phyloP scores from a whole-genome alignment of 768 basidiomycete species.

The Xerocomus potaroensis region DNA sequence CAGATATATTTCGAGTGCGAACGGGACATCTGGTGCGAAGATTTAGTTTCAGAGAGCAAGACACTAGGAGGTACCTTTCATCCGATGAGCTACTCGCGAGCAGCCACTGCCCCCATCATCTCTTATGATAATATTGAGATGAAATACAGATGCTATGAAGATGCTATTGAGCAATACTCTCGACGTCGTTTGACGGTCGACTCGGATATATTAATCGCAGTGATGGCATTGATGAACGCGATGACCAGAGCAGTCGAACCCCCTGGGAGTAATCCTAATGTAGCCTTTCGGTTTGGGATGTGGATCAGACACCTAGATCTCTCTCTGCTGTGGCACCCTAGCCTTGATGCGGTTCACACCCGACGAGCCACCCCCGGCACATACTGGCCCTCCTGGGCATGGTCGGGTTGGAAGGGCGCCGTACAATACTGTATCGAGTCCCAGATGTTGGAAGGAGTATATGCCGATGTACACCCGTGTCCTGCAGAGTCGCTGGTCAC shows the following conservation, averaged over 20 bases:
- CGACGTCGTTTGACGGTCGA: conserved; percentile 9
- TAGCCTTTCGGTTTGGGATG: conserved; percentile 12
- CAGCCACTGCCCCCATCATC: background rate
- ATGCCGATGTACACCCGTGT: background rate
- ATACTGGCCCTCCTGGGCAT: conserved; percentile 24
- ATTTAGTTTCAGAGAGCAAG: conserved; percentile 17
- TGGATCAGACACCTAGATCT: conserved; percentile 11
- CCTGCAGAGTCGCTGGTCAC: conserved; percentile 19
- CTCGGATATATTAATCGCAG: conserved; percentile 14
- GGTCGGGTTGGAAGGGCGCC: conserved; percentile 24
- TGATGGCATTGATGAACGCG: conserved; percentile 7
- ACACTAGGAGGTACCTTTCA: background rate
- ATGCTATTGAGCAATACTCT: conserved; percentile 10
- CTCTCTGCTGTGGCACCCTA: conserved; percentile 24
- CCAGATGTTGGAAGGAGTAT: background rate
- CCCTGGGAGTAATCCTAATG: background rate
- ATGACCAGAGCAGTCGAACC: background rate
- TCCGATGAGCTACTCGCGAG: conserved; percentile 4
- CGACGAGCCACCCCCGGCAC: conserved; percentile 6
- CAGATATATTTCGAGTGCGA: conserved; percentile 22
- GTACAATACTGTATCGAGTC: conserved; percentile 5
- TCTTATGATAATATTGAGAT: background rate
- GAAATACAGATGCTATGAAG: conserved; percentile 4
- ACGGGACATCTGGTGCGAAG: conserved; percentile 22
- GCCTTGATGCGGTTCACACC: background rate